A percentile compares a stretch with the other conserved stretches of the same genome.
These are phyloP conservation scores for Metrosideros polymorpha DNA, from an alignment of 441 rosid species.

Conservation along the genomic window DNA sequence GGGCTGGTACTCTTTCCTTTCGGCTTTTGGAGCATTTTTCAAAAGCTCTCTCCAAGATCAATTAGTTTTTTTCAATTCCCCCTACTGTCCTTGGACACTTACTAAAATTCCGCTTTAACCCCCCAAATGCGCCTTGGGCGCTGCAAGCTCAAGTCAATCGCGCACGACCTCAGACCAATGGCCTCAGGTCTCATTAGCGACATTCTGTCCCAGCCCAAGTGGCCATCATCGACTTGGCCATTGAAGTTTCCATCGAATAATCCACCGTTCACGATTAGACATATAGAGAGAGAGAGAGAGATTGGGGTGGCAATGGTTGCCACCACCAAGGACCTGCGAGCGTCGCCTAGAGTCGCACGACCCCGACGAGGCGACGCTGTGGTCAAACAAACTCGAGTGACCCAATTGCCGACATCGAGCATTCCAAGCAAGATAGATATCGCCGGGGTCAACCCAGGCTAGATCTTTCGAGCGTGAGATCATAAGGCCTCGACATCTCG, in stretches of 20 bases:
- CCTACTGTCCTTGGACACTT: background rate
- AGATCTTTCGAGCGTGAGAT: too few relatives aligned
- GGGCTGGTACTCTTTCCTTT: background rate
- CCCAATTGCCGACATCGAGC: background rate
- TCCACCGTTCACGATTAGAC: background rate
- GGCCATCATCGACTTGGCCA: background rate
- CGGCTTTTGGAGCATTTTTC: background rate
- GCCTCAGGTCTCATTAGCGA: background rate
- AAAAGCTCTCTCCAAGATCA: background rate
- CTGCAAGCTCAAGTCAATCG: background rate
- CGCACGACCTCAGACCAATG: too few relatives aligned
- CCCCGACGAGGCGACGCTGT: background rate
- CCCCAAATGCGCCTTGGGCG: background rate
- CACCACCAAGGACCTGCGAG: fast-evolving
- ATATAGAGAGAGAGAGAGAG: background rate
- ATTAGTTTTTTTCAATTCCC: background rate
- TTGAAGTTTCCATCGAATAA: too few relatives aligned
- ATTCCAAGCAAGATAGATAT: background rate
- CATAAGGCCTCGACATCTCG: too few relatives aligned
- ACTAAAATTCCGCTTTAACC: background rate
- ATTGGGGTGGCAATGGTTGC: background rate
- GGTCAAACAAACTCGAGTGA: background rate
- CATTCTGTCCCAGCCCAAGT: background rate
- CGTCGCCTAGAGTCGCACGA: fast-evolving
- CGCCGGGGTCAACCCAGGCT: too few relatives aligned